Evolutionary conservation across 169 alveolate species (phyloP), one percentile per base, ranked within the genome.

Genomic region (Eimeria necatrix): DNA sequence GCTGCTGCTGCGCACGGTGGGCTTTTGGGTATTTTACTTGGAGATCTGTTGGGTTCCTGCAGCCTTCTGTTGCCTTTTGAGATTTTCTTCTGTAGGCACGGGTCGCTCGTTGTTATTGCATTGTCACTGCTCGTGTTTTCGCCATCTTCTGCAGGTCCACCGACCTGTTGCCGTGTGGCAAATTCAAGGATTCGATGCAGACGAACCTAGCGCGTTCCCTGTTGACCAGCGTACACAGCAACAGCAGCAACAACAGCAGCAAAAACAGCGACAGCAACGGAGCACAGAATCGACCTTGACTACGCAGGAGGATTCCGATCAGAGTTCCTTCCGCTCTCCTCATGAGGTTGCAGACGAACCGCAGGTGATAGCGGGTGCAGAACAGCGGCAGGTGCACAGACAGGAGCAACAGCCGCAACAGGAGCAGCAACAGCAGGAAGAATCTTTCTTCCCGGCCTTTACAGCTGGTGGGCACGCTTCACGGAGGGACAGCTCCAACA

Each of bases 151-250:
- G 4, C 94, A 88, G 94, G 94, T 88, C 4, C 87, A 71, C 60
- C 85, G 94, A 7, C 76, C 94, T 3, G 87, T 88, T 12, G 87
- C 87, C 73, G 87, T 88, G 53, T 88, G 94, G 94, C 87, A 76
- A 24, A n/a, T 88, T 32, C 86, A 88, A 74, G 86, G 81, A 24
- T 59, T 68, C 20, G 85, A 48, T 22, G 22, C 60, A 9, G 94
- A 68, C 32, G 94, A 88, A 60, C 85, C 87, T 2, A 8, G 52
- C 51, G 20, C 48, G 16, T 86, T 86, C 46, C 84, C 93, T 10
- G 24, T 46, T 32, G 22, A 18, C 48, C 86, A 24, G 56, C 85
- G 6, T 20, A 59, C n/a, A 52, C 94, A 70, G 76, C 61, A 59
- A 20, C 94, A 68, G 53, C 71, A 76, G 71, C 78, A 68, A 52